Evolutionary conservation across 495 filamentous ascomycete genomes (phyloP).

Genomic region (Acidomyces sp.): DNA sequence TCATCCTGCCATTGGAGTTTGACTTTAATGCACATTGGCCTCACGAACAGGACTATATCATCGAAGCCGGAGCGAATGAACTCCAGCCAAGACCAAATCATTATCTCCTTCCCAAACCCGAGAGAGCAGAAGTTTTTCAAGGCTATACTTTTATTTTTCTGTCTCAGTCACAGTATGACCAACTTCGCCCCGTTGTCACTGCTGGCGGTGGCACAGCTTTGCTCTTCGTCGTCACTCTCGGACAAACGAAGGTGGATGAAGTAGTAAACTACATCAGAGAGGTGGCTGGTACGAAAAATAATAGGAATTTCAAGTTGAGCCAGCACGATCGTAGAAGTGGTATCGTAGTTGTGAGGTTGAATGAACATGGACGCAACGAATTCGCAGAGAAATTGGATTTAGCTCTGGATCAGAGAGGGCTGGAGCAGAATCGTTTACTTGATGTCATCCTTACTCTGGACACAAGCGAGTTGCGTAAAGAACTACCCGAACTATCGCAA

Average conservation of each 20-base stretch:
- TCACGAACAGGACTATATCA: slow-evolving; percentile 53
- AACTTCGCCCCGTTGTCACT: slow-evolving; percentile 56
- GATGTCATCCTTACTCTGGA: slow-evolving; percentile 76
- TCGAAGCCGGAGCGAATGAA: slow-evolving; percentile 63
- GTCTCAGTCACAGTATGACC: slow-evolving; percentile 63
- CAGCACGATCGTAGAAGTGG: slow-evolving; percentile 22
- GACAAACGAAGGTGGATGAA: slow-evolving; percentile 58
- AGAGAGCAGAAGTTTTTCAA: slow-evolving; percentile 60
- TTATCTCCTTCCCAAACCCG: slow-evolving; percentile 54
- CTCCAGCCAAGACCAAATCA: slow-evolving; percentile 46
- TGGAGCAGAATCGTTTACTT: slow-evolving; percentile 85
- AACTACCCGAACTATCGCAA: slow-evolving; percentile 34
- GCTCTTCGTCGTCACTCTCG: slow-evolving; percentile 41
- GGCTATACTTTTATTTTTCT: slow-evolving; percentile 85
- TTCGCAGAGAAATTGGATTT: slow-evolving; percentile 54
- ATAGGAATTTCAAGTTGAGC: slow-evolving; percentile 26
- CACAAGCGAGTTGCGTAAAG: slow-evolving; percentile 51
- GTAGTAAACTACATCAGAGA: slow-evolving; percentile 65
- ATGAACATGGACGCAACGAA: slow-evolving; percentile 43
- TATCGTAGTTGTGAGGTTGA: slow-evolving; percentile 67
- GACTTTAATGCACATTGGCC: slow-evolving; percentile 82
- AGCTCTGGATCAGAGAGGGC: slow-evolving; percentile 61
- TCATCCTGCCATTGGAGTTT: slow-evolving; percentile 54
- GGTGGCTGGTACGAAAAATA: slow-evolving; percentile 52
- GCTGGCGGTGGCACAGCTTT: slow-evolving; percentile 75